Evolutionary conservation across 192 early-diverging fungal species (phyloP).

Genomic region (Dispira simplex): DNA sequence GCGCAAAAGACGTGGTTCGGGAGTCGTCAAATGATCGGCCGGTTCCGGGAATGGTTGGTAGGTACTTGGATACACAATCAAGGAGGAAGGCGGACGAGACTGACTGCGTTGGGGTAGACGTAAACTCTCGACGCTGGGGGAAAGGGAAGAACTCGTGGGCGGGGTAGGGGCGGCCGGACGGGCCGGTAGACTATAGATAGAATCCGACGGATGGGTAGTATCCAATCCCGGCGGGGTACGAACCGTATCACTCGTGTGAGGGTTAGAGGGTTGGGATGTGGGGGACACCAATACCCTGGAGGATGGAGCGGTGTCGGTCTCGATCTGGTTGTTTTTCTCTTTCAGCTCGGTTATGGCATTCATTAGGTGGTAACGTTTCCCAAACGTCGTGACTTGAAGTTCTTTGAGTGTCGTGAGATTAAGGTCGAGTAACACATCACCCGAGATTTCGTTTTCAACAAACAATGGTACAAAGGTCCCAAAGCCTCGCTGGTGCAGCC

Average conservation of each 20-base stretch:
- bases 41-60: too few relatives aligned
- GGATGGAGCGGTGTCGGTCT: background rate
- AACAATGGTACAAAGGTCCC: conserved; percentile 27
- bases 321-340: conserved; percentile 17
- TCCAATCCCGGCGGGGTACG: too few relatives aligned
- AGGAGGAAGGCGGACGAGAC: conserved; percentile 13
- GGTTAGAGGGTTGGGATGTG: conserved; percentile 3
- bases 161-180: conserved; percentile 10
- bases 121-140: background rate
- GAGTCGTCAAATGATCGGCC: too few relatives aligned
- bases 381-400: conserved; percentile 42
- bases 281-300: background rate
- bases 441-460: conserved; percentile 52
- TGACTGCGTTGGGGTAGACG: conserved; percentile 11
- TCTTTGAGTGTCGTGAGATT: conserved; percentile 47
- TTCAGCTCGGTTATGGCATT: conserved; percentile 39
- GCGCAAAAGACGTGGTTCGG: background rate
- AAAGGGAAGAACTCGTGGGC: background rate
- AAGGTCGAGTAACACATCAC: conserved; percentile 40
- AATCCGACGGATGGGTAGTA: conserved; percentile 7
- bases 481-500: conserved; percentile 37
- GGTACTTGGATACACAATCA: background rate
- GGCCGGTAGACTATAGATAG: conserved; percentile 11
- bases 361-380: conserved; percentile 50
- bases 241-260: too few relatives aligned